Conservation (phyloP, 2,329 filamentous ascomycete species). For the Fusarium burgessii region DNA sequence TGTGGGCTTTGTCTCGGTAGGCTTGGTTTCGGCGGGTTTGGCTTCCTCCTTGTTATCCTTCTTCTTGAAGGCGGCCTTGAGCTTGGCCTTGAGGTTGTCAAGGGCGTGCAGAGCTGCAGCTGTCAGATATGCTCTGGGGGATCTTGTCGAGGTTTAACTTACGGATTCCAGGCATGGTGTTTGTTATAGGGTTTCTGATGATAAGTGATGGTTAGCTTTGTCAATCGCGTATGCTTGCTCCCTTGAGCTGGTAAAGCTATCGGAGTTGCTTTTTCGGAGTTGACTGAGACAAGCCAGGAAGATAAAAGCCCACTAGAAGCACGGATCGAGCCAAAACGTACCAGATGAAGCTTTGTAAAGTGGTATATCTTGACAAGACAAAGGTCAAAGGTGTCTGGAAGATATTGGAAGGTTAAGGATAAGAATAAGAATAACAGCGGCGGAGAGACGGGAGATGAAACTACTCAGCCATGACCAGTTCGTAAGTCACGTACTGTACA, state of each 20-base stretch:
- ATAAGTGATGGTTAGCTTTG: constrained; percentile 26
- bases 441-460: constrained; percentile 30
- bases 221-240: neutral
- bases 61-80: constrained; percentile 66
- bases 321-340: constrained; percentile 5
- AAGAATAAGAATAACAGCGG: constrained; percentile 17
- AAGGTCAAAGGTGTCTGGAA: constrained; percentile 6
- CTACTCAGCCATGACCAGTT: constrained; percentile 23
- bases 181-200: constrained; percentile 17
- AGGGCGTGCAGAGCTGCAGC: constrained; percentile 61
- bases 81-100: constrained; percentile 67
- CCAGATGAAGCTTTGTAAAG: constrained; percentile 7
- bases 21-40: constrained; percentile 39
- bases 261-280: neutral
- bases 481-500: constrained; percentile 15
- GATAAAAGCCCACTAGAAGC: neutral
- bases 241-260: constrained; percentile 1
- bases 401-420: constrained; percentile 6
- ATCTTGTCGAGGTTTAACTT: constrained; percentile 48
- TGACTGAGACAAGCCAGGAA: neutral
- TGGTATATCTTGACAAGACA: constrained; percentile 6
- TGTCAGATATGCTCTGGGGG: neutral
- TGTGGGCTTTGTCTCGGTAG: constrained; percentile 38
- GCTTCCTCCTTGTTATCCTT: constrained; percentile 54
- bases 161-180: constrained; percentile 66